Base-by-base conservation (phyloP, 805 yeast species). In the Metschnikowia similis region DNA sequence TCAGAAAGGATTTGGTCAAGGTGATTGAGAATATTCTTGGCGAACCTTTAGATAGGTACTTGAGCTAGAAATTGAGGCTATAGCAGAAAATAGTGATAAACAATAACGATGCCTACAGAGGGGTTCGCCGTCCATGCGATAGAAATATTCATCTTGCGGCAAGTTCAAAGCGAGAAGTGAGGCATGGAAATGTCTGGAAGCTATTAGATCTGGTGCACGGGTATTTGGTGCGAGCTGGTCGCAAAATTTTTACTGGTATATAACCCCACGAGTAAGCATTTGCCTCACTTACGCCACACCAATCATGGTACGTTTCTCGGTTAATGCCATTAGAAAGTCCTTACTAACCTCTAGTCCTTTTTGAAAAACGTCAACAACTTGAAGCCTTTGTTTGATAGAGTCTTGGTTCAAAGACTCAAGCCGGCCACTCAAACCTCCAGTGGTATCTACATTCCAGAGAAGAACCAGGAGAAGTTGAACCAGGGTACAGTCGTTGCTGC, bases 321-420 rank as follows among this genome's bases (percentile, higher is more conserved):
- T 16, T 27, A 6, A 14, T 9, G 21, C 27, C 26, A 13, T 11
- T 4, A 9, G n/a, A 31, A 21, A n/a, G 21, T 2, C 27, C 11
- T 42, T 65, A 66, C 72, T 67, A 56, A 49, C 65, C 26, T 13
- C 59, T 35, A 66, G 75, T 79, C 90, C 45, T 66, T 87, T 57
- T 74, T 87, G 67, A 89, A 88, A 71, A 83, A 88, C 58, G 94
- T 89, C 63, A 86, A 89, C 74, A 81, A 89, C 52, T 85, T 94
- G 66, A 84, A 85, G 59, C 99, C 99, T 56, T 83, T 95, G 61
- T 79, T 94, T 61, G 98, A 94, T 84, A 87, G 99, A 75, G 92
- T 94, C 54, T 82, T 94, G 56, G 97, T 94, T 55, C 97, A 91
- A 77, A 87, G 97, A 72, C 74, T 86, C 66, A 90, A 89, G 79